Evolutionary conservation across 2,329 filamentous ascomycete species (phyloP).

Genomic region (Hymenoscyphus fructigenus): DNA sequence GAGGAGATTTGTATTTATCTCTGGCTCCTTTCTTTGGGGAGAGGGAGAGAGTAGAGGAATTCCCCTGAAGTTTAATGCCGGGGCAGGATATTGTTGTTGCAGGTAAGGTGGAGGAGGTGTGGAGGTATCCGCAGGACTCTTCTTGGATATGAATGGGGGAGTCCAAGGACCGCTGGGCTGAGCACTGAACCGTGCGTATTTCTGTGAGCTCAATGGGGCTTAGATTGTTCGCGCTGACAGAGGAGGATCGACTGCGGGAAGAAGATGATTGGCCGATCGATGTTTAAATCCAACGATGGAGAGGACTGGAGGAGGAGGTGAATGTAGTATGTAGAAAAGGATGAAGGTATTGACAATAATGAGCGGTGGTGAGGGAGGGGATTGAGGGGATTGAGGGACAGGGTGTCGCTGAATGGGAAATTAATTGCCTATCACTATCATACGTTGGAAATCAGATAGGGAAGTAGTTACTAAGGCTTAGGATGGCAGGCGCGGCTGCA

Average conservation of each 20-base stretch:
- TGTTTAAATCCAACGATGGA: neutral
- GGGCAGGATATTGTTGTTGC: slow-evolving; percentile 6
- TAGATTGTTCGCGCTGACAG: slow-evolving; percentile 9
- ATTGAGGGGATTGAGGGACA: neutral
- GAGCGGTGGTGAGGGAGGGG: neutral
- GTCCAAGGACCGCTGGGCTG: slow-evolving; percentile 13
- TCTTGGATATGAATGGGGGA: slow-evolving; percentile 10
- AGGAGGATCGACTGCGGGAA: slow-evolving; percentile 7
- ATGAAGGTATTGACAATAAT: too few relatives aligned
- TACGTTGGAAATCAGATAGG: neutral
- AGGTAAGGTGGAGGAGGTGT: slow-evolving; percentile 2
- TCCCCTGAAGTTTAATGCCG: slow-evolving; percentile 10
- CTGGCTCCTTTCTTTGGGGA: neutral
- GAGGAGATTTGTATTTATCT: neutral
- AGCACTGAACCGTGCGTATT: slow-evolving; percentile 15
- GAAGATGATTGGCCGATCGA: neutral
- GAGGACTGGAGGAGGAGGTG: neutral
- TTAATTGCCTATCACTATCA: neutral
- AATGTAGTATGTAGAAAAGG: neutral
- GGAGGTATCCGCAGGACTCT: slow-evolving; percentile 4
- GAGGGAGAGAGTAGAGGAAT: neutral
- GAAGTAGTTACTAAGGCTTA: neutral
- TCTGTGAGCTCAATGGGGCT: slow-evolving; percentile 7
- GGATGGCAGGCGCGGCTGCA: neutral
- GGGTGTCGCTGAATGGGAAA: neutral